These are phyloP conservation scores for Penicillium taxi DNA, from an alignment of 495 filamentous ascomycete species.

Conservation along the genomic window DNA sequence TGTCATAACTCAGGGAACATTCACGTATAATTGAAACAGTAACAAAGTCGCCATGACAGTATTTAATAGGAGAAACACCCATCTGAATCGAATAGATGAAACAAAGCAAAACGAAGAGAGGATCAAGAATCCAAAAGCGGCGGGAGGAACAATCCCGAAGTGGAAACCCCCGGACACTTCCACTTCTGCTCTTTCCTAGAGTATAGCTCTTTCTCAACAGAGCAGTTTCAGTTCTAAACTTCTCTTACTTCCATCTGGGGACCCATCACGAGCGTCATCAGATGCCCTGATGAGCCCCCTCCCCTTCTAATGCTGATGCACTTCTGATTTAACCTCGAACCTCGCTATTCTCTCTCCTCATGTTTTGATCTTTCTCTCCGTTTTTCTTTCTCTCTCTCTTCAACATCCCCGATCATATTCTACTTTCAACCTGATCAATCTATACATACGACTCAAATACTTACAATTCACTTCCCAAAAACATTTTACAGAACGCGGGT, in stretches of 20 bases:
- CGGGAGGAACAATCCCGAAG: constrained; percentile 5
- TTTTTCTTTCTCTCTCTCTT: neutral
- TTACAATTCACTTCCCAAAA: no score
- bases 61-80: no score
- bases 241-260: neutral
- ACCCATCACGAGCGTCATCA: constrained; percentile 5
- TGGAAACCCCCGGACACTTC: constrained; percentile 7
- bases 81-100: neutral
- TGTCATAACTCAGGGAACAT: no score
- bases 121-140: constrained; percentile 13
- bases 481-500: no score
- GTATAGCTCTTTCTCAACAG: neutral
- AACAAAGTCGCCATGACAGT: no score
- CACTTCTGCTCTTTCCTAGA: constrained; percentile 5
- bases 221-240: constrained; percentile 1
- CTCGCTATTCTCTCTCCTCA: constrained; percentile 1
- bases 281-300: constrained; percentile 13
- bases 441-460: no score
- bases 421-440: no score
- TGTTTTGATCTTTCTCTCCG: neutral
- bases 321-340: neutral
- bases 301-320: constrained; percentile 9
- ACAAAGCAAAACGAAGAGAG: neutral
- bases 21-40: no score
- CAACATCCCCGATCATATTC: no score